Conservation (phyloP, 1,139 yeast genomes). For the Geotrichum siamense region DNA sequence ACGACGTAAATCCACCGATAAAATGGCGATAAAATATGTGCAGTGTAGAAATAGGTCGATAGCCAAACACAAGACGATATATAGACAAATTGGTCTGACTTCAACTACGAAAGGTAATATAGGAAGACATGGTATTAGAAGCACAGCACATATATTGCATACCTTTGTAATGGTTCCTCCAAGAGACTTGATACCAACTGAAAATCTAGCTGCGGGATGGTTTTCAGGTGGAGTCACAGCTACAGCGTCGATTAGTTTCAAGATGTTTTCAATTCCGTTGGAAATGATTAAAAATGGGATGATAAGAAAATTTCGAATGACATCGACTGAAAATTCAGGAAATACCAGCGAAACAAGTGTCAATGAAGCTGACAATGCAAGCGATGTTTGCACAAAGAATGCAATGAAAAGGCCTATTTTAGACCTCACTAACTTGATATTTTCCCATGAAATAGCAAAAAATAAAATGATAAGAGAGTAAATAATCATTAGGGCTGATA, state of each 20-base stretch:
- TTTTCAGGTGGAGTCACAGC: slow-evolving; percentile 41
- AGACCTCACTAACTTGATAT: slow-evolving; percentile 51
- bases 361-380: slow-evolving; percentile 47
- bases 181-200: slow-evolving; percentile 35
- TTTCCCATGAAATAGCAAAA: slow-evolving; percentile 44
- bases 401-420: slow-evolving; percentile 56
- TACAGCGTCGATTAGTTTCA: slow-evolving; percentile 39
- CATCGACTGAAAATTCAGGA: slow-evolving; percentile 25
- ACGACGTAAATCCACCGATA: slow-evolving; percentile 60
- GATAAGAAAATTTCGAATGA: slow-evolving; percentile 27
- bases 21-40: slow-evolving; percentile 56
- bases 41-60: slow-evolving; percentile 54
- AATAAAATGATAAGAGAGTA: slow-evolving; percentile 35
- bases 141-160: slow-evolving; percentile 25
- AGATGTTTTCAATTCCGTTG: slow-evolving; percentile 42
- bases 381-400: slow-evolving; percentile 44
- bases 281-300: slow-evolving; percentile 39
- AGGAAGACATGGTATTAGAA: slow-evolving; percentile 23
- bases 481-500: slow-evolving; percentile 18
- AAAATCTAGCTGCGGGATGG: slow-evolving; percentile 36
- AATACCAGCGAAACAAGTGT: slow-evolving; percentile 42
- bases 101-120: slow-evolving; percentile 17
- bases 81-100: slow-evolving; percentile 37
- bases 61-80: slow-evolving; percentile 40
- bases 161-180: slow-evolving; percentile 35